Evolutionary conservation across 495 filamentous ascomycete species (phyloP).

Genomic region (Aspergillus kassunensis): DNA sequence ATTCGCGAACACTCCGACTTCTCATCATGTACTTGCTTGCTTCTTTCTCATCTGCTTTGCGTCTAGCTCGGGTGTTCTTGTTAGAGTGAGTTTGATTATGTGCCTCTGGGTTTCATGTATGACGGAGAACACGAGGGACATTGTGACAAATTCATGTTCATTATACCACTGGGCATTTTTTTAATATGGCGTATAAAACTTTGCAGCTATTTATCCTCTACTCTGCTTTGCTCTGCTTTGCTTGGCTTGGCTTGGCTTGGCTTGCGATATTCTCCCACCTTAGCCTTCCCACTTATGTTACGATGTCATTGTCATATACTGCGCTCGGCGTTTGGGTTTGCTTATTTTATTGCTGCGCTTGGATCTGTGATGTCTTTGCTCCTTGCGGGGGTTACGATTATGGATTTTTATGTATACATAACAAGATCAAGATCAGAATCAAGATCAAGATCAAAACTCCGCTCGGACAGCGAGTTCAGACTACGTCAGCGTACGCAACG

Average conservation of each 20-base stretch:
- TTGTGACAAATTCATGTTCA: constrained; percentile 13
- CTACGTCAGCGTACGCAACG: too few species aligned
- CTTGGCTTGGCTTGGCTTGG: too few species aligned
- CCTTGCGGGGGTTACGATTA: neutral
- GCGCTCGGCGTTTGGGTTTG: constrained; percentile 1
- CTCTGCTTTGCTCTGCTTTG: too few species aligned
- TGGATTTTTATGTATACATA: neutral
- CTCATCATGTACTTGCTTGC: constrained; percentile 1
- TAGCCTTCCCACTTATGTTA: neutral
- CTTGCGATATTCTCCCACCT: neutral
- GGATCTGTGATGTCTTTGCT: neutral
- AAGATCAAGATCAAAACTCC: too few species aligned
- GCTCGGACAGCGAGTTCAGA: too few species aligned
- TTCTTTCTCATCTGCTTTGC: constrained; percentile 14
- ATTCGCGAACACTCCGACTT: neutral
- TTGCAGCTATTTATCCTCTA: neutral
- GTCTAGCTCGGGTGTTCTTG: constrained; percentile 12
- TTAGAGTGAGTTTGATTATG: constrained; percentile 18
- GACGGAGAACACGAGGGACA: constrained; percentile 18
- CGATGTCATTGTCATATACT: neutral
- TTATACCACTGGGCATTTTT: constrained; percentile 11
- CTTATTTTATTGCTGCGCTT: neutral
- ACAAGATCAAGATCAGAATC: too few species aligned
- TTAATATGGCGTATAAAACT: neutral
- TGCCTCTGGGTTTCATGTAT: constrained; percentile 27